Evolutionary conservation across 1,284 basidiomycete species (phyloP), one percentile per base, ranked within the genome.

Genomic region (Ustilago trichophora): DNA sequence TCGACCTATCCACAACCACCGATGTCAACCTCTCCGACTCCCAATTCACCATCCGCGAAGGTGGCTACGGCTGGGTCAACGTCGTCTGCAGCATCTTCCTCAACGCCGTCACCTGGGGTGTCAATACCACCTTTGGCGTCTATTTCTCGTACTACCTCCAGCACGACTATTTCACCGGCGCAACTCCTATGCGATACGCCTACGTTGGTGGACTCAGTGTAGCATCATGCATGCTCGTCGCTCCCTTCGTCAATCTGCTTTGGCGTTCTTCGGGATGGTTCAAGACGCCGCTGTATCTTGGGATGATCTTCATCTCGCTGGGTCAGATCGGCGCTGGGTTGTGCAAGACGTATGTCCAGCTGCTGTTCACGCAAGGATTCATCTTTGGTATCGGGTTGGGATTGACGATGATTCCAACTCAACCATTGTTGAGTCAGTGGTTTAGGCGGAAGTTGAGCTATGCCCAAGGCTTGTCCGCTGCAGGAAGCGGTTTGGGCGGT

Each of bases 81-180:
- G 78, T 80, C 11, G 57, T 64, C 10, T 83, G 82, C 54, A 33
- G 78, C 13, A 66, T 82, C 15, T 67, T 62, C 15, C 56, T 77
- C 26, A 83, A 81, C 41, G 82, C 83, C 72, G 58, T 56, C 6
- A 75, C 72, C 8, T 59, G 67, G 83, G 83, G 83, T 18, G 73
- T 82, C 58, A 84, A 84, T 58, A 83, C 83, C 6, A 82, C 82
- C 3, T 84, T 83, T 40, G 83, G 83, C 16, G 82, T 84, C n/a
- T 84, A 81, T 70, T 76, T 83, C 6, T 74, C 82, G 11, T 83
- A 80, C 58, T 84, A 83, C 51, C 72, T 81, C 15, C 48, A 81
- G 22, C 73, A 83, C 69, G 80, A 83, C 69, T 82, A 82, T 62
- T 84, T 83, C 43, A 42, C 72, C 6, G 72, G 81, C 21, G 81